These are phyloP conservation scores for Ceratorhiza oryzae-sativae DNA, from an alignment of 1,284 basidiomycete species.

Conservation along the genomic window DNA sequence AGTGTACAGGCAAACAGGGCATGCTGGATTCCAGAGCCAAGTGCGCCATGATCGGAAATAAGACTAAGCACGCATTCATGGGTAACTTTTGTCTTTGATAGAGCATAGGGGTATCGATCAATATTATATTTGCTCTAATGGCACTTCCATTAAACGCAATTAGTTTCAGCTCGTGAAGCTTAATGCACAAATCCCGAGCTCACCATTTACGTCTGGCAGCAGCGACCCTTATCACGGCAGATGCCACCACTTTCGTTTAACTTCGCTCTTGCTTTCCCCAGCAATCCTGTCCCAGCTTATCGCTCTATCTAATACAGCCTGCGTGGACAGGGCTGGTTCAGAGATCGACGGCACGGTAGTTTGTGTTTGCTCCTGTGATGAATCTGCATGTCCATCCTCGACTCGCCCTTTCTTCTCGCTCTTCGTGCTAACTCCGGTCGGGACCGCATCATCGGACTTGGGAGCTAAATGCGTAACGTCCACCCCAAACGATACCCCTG, in stretches of 20 bases:
- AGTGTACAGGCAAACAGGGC: neutral
- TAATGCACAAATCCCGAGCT: neutral
- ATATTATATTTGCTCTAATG: neutral
- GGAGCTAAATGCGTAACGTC: conserved; percentile 17
- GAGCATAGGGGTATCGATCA: neutral
- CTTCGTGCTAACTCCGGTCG: neutral
- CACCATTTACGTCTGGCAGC: neutral
- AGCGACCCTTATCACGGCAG: conserved; percentile 16
- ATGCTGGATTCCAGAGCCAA: neutral
- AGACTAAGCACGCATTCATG: neutral
- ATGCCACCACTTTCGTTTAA: conserved; percentile 27
- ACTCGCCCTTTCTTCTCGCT: too few species aligned
- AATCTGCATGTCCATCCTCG: too few species aligned
- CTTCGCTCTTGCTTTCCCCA: neutral
- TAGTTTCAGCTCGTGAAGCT: neutral
- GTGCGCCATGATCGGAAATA: neutral
- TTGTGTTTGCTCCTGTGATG: neutral
- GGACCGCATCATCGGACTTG: neutral
- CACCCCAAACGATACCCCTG: conserved; percentile 26
- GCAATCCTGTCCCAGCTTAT: conserved; percentile 27
- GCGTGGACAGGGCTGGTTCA: neutral
- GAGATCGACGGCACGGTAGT: neutral
- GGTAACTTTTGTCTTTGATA: neutral
- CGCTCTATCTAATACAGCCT: conserved; percentile 11
- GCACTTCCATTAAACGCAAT: neutral